phyloP scores from a whole-genome alignment of 192 early-diverging fungal genomes.

The Linnemannia schmuckeri region DNA sequence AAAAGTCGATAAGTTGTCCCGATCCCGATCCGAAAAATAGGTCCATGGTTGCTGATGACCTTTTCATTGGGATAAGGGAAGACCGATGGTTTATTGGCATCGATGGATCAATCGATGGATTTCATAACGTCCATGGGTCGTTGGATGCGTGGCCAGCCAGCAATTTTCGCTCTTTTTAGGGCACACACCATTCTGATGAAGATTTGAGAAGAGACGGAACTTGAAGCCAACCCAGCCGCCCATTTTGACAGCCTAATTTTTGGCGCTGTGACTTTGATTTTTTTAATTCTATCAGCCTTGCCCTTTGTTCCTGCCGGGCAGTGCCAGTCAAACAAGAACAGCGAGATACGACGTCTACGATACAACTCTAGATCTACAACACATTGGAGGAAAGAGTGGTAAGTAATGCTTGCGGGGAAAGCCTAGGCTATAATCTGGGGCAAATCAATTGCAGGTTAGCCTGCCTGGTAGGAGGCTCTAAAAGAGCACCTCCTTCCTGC shows the following conservation, averaged over 20 bases:
- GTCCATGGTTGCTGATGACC: background rate
- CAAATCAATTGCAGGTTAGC: background rate
- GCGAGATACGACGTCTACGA: background rate
- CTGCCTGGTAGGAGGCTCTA: background rate
- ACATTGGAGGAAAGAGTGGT: too few species aligned
- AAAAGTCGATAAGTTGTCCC: background rate
- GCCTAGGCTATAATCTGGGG: too few species aligned
- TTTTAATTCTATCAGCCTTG: background rate
- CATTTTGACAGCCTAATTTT: conserved; percentile 1
- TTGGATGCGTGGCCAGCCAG: background rate
- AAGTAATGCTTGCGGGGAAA: too few species aligned
- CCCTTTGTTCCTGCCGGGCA: background rate
- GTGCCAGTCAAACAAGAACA: background rate
- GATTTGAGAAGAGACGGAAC: conserved; percentile 31
- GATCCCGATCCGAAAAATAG: background rate
- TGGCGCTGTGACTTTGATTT: background rate
- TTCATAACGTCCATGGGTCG: background rate
- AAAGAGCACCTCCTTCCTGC: background rate
- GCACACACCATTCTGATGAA: conserved; percentile 18
- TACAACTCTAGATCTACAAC: too few species aligned
- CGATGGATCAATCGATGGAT: conserved; percentile 44
- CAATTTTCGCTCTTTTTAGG: background rate
- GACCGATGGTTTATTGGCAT: background rate
- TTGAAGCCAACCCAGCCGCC: background rate
- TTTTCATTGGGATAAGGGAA: background rate